Percentiles rank a stretch among this genome's conserved stretches.
Evolutionary conservation across 2,329 filamentous ascomycete species (phyloP).

Genomic region (Colletotrichum viniferum): DNA sequence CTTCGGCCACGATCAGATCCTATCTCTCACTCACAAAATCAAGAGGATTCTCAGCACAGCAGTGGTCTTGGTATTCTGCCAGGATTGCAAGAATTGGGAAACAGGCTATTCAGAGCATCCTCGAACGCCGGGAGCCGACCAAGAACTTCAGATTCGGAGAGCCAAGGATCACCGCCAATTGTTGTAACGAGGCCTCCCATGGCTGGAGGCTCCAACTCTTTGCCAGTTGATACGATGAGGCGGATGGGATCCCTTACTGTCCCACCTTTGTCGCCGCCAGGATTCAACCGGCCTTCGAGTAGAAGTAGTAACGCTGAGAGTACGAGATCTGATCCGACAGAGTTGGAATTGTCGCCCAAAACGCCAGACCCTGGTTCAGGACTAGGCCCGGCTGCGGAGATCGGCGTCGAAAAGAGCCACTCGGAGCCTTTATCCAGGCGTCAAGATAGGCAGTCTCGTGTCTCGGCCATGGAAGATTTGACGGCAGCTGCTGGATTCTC

Average conservation of each 20-base stretch:
- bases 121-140: conserved; percentile 16
- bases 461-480: conserved; percentile 30
- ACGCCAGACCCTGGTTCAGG: neutral
- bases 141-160: conserved; percentile 10
- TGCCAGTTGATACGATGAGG: neutral
- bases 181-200: conserved; percentile 36
- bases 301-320: conserved; percentile 29
- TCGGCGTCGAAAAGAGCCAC: neutral
- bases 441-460: neutral
- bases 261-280: conserved; percentile 32
- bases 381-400: neutral
- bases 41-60: neutral
- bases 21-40: neutral
- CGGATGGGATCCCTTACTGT: conserved; percentile 34
- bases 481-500: conserved; percentile 40
- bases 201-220: conserved; percentile 11
- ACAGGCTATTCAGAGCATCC: neutral
- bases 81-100: neutral
- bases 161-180: conserved; percentile 37
- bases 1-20: neutral
- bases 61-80: neutral
- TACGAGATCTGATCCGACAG: conserved; percentile 36
- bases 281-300: conserved; percentile 31
- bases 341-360: conserved; percentile 26
- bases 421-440: neutral